Evolutionary conservation across 2,329 filamentous ascomycete genomes (phyloP), one percentile per base, ranked within the genome.

Genomic region (Aureobasidium sp.): DNA sequence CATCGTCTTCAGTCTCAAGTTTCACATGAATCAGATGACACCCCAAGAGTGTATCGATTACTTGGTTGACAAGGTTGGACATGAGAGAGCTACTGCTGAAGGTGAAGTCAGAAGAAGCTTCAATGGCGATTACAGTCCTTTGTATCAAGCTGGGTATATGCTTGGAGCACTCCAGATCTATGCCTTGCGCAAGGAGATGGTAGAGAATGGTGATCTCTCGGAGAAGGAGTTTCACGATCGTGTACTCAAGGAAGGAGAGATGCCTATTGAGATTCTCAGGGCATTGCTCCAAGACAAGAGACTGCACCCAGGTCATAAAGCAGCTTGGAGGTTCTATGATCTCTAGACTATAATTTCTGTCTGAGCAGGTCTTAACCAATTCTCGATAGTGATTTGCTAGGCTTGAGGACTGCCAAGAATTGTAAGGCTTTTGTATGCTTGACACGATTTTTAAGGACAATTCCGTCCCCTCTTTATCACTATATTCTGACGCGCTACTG

Each of bases 81-180:
- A 86, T 66, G 83, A 86, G 71, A 74, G 81, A 7, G 78, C 79
- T 1, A 85, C 81, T 3, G 84, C 84, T 0, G 83, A 86, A 68
- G 84, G 82, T 0, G 84, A 86, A 69, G 83, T 86, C 0, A 75
- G 83, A 17, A 72, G 84, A 29, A 83, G 80, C 15, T 77, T 86
- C 36, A 79, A 77, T 63, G 82, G 82, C 1, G 78, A 82, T 17
- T 85, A 85, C 68, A 72, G 77, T 1, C 82, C 84, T 1, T 67
- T 86, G 7, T 86, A 86, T 65, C 83, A 86, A 69, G 80, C 80
- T 0, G 83, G 79, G 0, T 86, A 86, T 68, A 80, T 85, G 77
- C 71, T 85, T 0, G 83, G 84, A 0, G 83, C 83, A 0, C 69
- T 86, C 67, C 83, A 86, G 68, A 68, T 86, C 10, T 78, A 79